Percentiles rank a stretch among this genome's conserved stretches.
Evolutionary conservation across 2,329 filamentous ascomycete species (phyloP).

Genomic region (Fusarium xyrophilum): DNA sequence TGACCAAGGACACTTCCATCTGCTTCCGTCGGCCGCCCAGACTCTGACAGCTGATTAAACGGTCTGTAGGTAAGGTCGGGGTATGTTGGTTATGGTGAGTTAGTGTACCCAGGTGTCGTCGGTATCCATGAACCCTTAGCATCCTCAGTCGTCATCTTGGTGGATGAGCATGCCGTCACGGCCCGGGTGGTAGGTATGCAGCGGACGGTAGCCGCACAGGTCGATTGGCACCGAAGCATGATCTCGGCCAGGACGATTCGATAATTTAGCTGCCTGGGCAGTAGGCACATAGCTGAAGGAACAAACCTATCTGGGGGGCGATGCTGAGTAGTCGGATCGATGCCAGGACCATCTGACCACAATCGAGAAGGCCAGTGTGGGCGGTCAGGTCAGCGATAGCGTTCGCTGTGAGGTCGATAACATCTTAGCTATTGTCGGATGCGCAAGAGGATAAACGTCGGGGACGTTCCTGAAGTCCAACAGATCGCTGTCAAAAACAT

Average conservation of each 20-base stretch:
- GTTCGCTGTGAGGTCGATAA: not conserved
- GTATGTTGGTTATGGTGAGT: not conserved
- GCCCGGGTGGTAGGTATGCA: accelerated
- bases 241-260: accelerated
- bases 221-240: not conserved
- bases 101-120: accelerated
- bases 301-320: accelerated
- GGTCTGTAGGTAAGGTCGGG: not conserved
- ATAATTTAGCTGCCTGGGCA: accelerated
- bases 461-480: not conserved
- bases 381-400: not conserved
- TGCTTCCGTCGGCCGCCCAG: not conserved
- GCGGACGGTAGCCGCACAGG: not conserved
- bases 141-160: accelerated
- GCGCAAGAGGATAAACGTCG: accelerated
- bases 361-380: accelerated
- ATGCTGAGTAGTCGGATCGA: accelerated
- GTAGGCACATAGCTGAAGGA: not conserved
- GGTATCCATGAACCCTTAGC: not conserved
- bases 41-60: not conserved
- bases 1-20: not conserved
- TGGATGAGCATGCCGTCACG: accelerated
- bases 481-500: not conserved
- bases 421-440: accelerated
- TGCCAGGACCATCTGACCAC: accelerated